Base-by-base conservation (phyloP, 2,329 filamentous ascomycete genomes). In the Bretziella fagacearum region DNA sequence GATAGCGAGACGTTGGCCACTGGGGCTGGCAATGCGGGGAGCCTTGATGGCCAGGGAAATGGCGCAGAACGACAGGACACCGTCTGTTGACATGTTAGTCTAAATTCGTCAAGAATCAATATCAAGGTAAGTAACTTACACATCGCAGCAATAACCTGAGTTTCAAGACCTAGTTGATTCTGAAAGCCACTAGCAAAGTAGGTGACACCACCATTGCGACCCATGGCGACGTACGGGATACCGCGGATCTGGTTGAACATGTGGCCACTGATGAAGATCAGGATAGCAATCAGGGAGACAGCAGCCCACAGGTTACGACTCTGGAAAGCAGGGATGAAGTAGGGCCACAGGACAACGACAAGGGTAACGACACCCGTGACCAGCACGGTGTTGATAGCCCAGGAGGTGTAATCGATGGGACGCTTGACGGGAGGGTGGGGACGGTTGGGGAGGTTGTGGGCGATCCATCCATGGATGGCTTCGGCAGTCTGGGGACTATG, bases 221-320 rank as follows among this genome's bases (percentile, higher is more conserved):
- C 79, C 35, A 81, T 83, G 35, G 78, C 71, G 26, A 96, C 85
- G 56, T 98, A 98, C 2, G 91, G 91, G 2, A 93, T 84, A 62
- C 91, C 89, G 56, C 93, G 77, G 59, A 98, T 98, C 59, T 95
- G 87, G 63, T 96, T 98, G 73, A 93, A 98, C 93, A 98, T 98
- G 65, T 96, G 87, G 32, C 91, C 93, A 56, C 83, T 91, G 40
- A 82, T 95, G 65, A 96, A 98, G 49, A 95, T 70, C 35, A 98
- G 73, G 53, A 98, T 87, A 11, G 79, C 71, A 57, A 96, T 86
- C 55, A 98, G 68, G 62, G 83, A 93, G 57, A 93, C 64, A 18
- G 83, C 84, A 20, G 89, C 87, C 91, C 91, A 98, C 15, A 96
- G 65, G 57, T 93, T 96, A 55, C 89, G 81, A 68, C 81, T 95